Base-by-base conservation (phyloP, 257 asterid genomes). In the Solanum neorickii region DNA sequence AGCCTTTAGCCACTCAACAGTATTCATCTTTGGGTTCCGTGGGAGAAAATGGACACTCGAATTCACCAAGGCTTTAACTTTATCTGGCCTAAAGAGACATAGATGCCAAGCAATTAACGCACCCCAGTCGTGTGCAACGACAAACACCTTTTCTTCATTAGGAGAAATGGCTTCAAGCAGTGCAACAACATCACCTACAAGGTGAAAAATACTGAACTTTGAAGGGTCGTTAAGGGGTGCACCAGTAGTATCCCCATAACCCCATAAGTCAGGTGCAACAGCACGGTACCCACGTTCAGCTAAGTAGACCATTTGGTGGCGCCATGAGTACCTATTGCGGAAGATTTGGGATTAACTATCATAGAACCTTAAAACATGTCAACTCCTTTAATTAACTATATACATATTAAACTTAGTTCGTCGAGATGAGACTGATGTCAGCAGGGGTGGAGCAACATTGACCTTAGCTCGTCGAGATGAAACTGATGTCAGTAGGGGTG, bases 81-180 rank as follows among this genome's bases (percentile, higher is more conserved):
- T 89, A 85, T 94, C 97, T 41, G 98, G 97, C 88, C 97, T 90
- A 72, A 85, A 94, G 90, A 93, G 62, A 88, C 94, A 89, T 87
- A 95, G 66, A 56, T 91, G 90, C 98, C 98, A 95, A 16, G 98
- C 95, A 52, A 94, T 42, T 1, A 5, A 0, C 11, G 98, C 98
- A 23, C 98, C 98, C 98, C 95, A 95, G 90, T 95, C 98, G 88
- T 94, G 98, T 31, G 94, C 98, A 5, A 94, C 98, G 33, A 95
- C 96, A 90, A 94, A 94, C 88, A 94, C 97, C 90, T 93, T 89
- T 0, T 86, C 94, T 42, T 86, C 96, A 59, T 85, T 21, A 6
- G 91, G 88, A 11, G 92, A 91, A 9, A 95, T 77, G 27, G 93
- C 94, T 59, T 92, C 94, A 3, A 95, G 91, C 14, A 95, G 94